Percentiles rank a stretch among this genome's conserved stretches.
Evolutionary conservation across 768 basidiomycete genomes (phyloP).

Genomic region (Mycena venus): DNA sequence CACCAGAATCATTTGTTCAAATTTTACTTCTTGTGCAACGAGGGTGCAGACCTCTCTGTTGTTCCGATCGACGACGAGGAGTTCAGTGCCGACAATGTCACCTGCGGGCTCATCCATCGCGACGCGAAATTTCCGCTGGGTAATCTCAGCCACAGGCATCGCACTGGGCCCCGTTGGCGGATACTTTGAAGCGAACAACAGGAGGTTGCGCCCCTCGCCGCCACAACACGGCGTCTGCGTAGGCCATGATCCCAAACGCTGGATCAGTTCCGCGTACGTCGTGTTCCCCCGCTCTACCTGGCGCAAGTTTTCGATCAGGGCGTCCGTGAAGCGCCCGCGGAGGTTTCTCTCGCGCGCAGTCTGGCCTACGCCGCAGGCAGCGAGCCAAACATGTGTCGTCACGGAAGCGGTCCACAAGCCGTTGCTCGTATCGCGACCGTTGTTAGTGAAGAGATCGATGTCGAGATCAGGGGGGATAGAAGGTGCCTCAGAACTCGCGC

Average conservation of each 20-base stretch:
- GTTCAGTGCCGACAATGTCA: not conserved
- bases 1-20: not conserved
- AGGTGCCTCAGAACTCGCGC: not conserved
- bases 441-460: not conserved
- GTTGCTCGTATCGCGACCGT: not conserved
- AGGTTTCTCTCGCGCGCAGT: not conserved
- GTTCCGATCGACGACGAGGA: not conserved
- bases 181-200: conserved; percentile 1
- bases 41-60: not conserved
- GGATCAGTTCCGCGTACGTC: not conserved
- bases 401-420: not conserved
- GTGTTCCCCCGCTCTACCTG: not conserved
- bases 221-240: not conserved
- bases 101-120: not conserved
- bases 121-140: not conserved
- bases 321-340: not conserved
- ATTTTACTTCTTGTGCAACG: not conserved
- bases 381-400: conserved; percentile 1
- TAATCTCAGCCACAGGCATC: not conserved
- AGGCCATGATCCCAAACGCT: not conserved
- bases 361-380: not conserved
- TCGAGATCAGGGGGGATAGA: not conserved
- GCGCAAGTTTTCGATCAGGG: not conserved
- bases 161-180: not conserved
- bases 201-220: not conserved